These are phyloP conservation scores for Calonectria pauciramosa DNA, from an alignment of 2,329 filamentous ascomycete species.

Conservation along the genomic window DNA sequence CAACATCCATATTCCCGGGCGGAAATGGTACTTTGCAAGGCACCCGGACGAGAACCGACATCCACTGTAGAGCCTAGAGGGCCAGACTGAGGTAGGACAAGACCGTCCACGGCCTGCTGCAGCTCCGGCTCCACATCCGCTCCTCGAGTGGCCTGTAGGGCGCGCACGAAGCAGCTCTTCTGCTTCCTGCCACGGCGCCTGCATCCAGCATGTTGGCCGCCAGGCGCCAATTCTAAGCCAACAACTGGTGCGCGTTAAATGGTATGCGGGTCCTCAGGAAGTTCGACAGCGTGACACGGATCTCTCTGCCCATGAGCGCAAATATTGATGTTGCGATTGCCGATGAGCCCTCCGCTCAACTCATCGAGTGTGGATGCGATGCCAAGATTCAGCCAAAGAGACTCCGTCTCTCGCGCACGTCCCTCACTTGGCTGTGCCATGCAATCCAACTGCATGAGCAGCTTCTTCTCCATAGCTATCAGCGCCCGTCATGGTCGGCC, in stretches of 20 bases:
- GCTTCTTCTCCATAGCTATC: constrained; percentile 14
- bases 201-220: constrained; percentile 19
- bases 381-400: constrained; percentile 15
- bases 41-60: constrained; percentile 5
- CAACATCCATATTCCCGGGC: constrained; percentile 34
- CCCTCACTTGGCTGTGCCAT: constrained; percentile 6
- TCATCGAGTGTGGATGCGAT: constrained; percentile 13
- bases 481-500: constrained; percentile 6
- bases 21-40: constrained; percentile 10
- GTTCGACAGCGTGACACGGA: constrained; percentile 20
- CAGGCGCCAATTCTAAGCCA: constrained; percentile 19
- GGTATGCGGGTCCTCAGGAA: constrained; percentile 6
- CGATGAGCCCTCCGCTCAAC: constrained; percentile 13
- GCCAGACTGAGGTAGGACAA: constrained; percentile 30
- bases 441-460: constrained; percentile 18
- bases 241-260: constrained; percentile 27
- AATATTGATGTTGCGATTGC: constrained; percentile 24
- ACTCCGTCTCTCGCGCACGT: constrained; percentile 18
- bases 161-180: neutral
- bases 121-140: constrained; percentile 25
- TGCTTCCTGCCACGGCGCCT: constrained; percentile 17
- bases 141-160: constrained; percentile 15
- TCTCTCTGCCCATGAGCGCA: constrained; percentile 1
- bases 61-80: constrained; percentile 23
- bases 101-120: constrained; percentile 29